Percentiles rank a stretch among this genome's conserved stretches.
These are phyloP conservation scores for Clitopilus passeckerianus DNA, from an alignment of 768 basidiomycete genomes.

Conservation along the genomic window DNA sequence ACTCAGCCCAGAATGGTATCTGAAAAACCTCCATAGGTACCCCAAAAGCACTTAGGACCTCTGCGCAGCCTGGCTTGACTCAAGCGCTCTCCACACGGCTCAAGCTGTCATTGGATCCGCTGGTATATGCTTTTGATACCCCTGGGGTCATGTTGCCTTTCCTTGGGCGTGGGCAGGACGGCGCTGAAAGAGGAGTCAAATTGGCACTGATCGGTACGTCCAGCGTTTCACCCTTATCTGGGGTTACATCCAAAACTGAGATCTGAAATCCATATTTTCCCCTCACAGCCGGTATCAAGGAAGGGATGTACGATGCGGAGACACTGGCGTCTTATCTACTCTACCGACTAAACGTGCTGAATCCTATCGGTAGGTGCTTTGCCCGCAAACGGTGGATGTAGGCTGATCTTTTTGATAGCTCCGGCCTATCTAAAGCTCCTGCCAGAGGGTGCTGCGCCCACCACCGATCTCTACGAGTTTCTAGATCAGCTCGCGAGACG, in stretches of 20 bases:
- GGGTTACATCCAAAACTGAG: conserved; percentile 11
- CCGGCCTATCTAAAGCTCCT: conserved; percentile 68
- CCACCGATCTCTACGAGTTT: conserved; percentile 58
- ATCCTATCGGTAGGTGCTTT: conserved; percentile 57
- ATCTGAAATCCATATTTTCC: conserved; percentile 3
- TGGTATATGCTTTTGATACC: conserved; percentile 91
- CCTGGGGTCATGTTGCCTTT: conserved; percentile 98
- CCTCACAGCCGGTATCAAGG: conserved; percentile 86
- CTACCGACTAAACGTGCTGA: conserved; percentile 76
- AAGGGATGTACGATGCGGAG: conserved; percentile 84
- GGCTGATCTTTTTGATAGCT: conserved; percentile 29
- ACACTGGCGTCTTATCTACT: conserved; percentile 82
- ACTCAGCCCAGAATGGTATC: conserved; percentile 4
- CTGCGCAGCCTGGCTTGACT: conserved; percentile 87
- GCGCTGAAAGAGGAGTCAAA: conserved; percentile 89
- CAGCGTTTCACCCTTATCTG: conserved; percentile 13
- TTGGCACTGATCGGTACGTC: conserved; percentile 87
- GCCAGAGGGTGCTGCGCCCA: conserved; percentile 49
- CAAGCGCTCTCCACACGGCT: conserved; percentile 84
- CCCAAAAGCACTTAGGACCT: conserved; percentile 87
- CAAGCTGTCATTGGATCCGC: conserved; percentile 74
- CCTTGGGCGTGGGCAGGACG: conserved; percentile 78
- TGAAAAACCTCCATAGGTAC: conserved; percentile 38
- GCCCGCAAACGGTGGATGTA: conserved; percentile 2
- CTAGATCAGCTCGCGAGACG: conserved; percentile 64